Evolutionary conservation across 169 alveolate species (phyloP).

Genomic region (Amoebophrya sp.): DNA sequence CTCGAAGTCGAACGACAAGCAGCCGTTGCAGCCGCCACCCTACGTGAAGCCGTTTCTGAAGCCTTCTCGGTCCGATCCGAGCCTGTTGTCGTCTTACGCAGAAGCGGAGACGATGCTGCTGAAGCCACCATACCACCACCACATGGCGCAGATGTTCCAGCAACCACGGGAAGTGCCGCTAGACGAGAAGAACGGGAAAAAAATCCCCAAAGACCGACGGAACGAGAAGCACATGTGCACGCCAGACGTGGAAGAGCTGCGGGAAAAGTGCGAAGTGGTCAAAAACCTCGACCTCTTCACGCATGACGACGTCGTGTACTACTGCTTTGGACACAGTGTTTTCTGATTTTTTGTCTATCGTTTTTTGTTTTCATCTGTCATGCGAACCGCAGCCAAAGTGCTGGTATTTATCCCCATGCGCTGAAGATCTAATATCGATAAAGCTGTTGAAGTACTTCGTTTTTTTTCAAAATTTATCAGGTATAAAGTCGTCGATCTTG

Average conservation of each 20-base stretch:
- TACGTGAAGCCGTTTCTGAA: conserved; percentile 44
- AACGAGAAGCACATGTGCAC: not conserved
- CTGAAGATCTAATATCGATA: no score
- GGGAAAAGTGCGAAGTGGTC: not conserved
- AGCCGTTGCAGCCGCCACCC: conserved; percentile 34
- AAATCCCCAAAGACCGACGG: not conserved
- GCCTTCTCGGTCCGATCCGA: conserved; percentile 53
- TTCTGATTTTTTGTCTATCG: not conserved
- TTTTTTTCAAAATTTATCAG: not conserved
- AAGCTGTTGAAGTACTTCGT: no score
- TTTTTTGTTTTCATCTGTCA: no score
- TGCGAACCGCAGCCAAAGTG: no score
- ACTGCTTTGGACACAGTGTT: no score
- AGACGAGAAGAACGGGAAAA: not conserved
- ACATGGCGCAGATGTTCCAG: not conserved
- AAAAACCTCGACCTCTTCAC: not conserved
- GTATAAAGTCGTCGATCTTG: conserved; percentile 87
- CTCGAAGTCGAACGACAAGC: no score
- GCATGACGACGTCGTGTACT: conserved; percentile 16
- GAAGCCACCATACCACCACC: not conserved
- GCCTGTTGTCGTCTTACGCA: conserved; percentile 46
- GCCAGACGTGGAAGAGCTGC: not conserved
- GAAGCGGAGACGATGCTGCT: not conserved
- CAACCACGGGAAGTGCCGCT: not conserved
- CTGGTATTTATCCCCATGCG: no score